Evolutionary conservation across 2,329 filamentous ascomycete genomes (phyloP).

Genomic region (Monilinia laxa): DNA sequence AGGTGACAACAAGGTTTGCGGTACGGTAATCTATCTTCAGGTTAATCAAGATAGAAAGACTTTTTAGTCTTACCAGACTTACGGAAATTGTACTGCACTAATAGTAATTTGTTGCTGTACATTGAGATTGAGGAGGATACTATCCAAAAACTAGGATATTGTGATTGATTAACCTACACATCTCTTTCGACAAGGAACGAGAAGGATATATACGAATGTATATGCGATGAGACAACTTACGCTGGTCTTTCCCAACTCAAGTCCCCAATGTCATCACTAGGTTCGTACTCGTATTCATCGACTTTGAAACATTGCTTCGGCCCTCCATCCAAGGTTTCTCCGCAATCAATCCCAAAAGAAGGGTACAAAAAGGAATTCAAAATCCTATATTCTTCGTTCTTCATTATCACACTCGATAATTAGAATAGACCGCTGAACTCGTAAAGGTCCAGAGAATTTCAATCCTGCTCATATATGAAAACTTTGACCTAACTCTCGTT

Average conservation of each 20-base stretch:
- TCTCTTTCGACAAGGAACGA: not conserved
- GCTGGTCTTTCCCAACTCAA: not conserved
- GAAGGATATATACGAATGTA: not conserved
- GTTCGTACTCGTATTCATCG: no score
- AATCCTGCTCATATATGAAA: not conserved
- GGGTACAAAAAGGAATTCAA: not conserved
- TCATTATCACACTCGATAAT: not conserved
- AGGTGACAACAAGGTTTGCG: not conserved
- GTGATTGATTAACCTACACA: not conserved
- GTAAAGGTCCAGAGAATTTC: not conserved
- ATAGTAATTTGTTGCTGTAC: not conserved
- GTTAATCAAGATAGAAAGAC: not conserved
- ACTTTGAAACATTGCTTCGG: not conserved
- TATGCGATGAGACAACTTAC: not conserved
- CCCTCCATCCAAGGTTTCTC: no score
- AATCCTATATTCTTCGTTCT: not conserved
- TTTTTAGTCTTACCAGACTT: not conserved
- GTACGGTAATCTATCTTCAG: constrained; percentile 8
- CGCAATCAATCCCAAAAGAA: not conserved
- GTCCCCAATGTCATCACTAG: not conserved
- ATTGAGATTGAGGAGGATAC: not conserved
- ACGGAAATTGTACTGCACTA: constrained; percentile 3
- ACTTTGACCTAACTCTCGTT: no score
- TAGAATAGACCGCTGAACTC: not conserved
- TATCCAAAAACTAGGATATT: constrained; percentile 22